Base-by-base conservation (phyloP, 805 yeast genomes). In the Saccharomycopsis fibuligera region DNA sequence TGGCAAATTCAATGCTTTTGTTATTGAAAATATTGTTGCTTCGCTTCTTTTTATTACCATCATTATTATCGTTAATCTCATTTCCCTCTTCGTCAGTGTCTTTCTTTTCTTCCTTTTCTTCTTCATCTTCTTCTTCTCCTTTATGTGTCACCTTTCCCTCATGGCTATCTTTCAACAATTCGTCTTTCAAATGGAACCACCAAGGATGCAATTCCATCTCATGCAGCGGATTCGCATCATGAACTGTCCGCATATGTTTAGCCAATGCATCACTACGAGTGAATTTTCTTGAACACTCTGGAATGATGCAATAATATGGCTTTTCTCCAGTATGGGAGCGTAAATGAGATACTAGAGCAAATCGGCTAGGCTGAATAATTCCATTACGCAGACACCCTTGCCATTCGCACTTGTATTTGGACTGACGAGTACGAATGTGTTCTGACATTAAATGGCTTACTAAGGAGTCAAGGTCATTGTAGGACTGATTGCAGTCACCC, bases 311-410 rank as follows among this genome's bases (percentile, higher is more conserved):
- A 56, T 69, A 74, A 55, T 74, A 80, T 31, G 86, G 86, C 56
- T 73, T 73, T 56, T 82, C 85, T 1, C 83, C 81, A 0, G 84
- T 77, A 60, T 84, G 91, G 1, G 77, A 69, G 48, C 86, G 62
- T 55, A 81, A 67, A 58, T 83, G 91, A 0, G 83, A 69, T 0
- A 79, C 68, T 29, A 84, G 67, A 1, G 83, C 81, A 61, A 75
- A 75, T 44, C 80, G 59, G 9, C 78, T 73, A 14, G 77, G 78
- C 57, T 75, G 81, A 24, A 67, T 67, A 1, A 73, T 60, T 4
- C 81, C 83, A 46, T 65, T 68, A 14, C 79, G 55, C 12, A 73
- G 62, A 59, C 90, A 83, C 8, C 69, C 74, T 35, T 66, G 70
- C 90, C 90, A 83, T 39, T 71, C 74, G 55, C 89, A 83, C 5